Conservation (phyloP, 345 rosid species). For the Cardiospermum halicacabum region DNA sequence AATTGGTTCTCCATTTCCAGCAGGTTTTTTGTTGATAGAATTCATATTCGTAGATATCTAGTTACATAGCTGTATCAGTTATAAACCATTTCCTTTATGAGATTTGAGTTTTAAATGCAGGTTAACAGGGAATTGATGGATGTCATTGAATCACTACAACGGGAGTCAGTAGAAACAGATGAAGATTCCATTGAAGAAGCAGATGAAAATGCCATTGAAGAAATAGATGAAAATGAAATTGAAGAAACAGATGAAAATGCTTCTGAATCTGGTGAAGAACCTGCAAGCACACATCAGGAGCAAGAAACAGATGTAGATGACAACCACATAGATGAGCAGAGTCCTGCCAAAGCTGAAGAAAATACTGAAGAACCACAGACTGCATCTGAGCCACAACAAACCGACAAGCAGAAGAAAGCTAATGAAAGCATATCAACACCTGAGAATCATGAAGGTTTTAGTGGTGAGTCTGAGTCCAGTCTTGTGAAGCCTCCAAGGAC, state of each 20-base stretch:
- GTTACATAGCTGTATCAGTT: not conserved
- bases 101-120: conserved; percentile 13
- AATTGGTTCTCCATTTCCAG: not conserved
- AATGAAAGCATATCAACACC: not conserved
- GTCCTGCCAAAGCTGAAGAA: not conserved
- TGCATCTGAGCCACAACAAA: not conserved
- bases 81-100: not conserved
- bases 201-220: conserved; percentile 16
- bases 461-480: not conserved
- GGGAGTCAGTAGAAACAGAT: conserved; percentile 20
- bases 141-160: conserved; percentile 33
- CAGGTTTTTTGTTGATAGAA: not conserved
- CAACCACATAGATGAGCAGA: not conserved
- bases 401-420: not conserved
- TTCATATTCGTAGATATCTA: not conserved
- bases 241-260: conserved; percentile 21
- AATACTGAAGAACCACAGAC: conserved; percentile 6
- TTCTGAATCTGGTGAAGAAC: conserved; percentile 7
- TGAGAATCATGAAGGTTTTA: not conserved
- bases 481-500: not conserved
- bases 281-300: conserved; percentile 7
- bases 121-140: conserved; percentile 42
- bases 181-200: conserved; percentile 17
- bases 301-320: conserved; percentile 2
- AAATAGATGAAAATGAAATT: conserved; percentile 8